These are phyloP conservation scores for Puccinellia tenuiflora DNA, from an alignment of 176 grass and related monocot species.

Conservation along the genomic window DNA sequence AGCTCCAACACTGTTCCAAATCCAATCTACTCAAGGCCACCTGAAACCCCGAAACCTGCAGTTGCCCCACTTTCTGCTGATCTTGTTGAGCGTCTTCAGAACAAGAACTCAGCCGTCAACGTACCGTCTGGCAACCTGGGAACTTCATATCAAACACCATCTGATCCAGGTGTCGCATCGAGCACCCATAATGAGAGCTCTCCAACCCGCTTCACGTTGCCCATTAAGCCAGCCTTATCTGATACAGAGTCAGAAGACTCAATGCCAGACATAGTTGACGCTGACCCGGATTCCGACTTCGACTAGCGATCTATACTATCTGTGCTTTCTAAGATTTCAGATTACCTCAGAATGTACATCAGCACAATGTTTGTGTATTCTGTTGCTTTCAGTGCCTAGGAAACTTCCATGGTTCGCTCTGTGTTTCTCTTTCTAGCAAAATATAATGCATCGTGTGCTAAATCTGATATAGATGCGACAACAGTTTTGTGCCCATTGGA, in stretches of 20 bases:
- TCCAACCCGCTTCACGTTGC: neutral
- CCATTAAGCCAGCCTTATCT: slow-evolving; percentile 34
- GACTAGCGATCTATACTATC: neutral
- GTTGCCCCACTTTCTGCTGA: neutral
- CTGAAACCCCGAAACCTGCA: slow-evolving; percentile 2
- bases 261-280: slow-evolving; percentile 52
- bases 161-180: neutral
- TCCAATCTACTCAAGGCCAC: neutral
- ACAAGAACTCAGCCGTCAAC: neutral
- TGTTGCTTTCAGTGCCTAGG: neutral
- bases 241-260: slow-evolving; percentile 56
- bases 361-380: neutral
- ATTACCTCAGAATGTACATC: neutral
- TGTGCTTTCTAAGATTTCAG: neutral
- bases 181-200: neutral
- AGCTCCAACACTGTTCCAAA: neutral
- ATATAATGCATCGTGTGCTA: neutral
- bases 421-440: neutral
- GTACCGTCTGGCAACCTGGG: neutral
- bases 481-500: neutral
- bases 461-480: neutral
- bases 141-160: neutral
- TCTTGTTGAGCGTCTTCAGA: slow-evolving; percentile 9
- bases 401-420: neutral
- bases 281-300: slow-evolving; percentile 48